Percentiles rank a stretch among this genome's conserved stretches.
phyloP scores from a whole-genome alignment of 257 asterid genomes.

The Eustoma russellianum region DNA sequence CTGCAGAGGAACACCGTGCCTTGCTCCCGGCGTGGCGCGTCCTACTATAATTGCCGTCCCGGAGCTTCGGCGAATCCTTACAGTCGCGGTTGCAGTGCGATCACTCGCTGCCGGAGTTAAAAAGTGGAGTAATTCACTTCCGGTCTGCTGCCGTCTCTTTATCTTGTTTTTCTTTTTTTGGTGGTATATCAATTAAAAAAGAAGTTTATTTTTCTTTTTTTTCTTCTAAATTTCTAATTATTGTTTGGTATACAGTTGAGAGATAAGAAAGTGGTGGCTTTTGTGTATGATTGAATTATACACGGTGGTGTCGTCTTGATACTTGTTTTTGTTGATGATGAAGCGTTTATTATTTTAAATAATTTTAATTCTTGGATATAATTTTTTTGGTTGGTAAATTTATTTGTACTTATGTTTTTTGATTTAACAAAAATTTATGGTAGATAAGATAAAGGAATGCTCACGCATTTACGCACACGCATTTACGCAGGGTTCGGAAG shows the following conservation, averaged over 20 bases:
- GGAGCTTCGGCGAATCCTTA: slow-evolving; percentile 89
- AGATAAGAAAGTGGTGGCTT: neutral
- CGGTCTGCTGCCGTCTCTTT: neutral
- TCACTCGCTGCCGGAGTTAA: slow-evolving; percentile 83
- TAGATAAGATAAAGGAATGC: too few relatives aligned
- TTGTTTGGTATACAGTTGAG: slow-evolving; percentile 16
- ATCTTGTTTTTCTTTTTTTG: neutral
- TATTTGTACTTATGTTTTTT: too few relatives aligned
- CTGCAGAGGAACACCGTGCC: slow-evolving; percentile 76
- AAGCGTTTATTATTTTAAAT: too few relatives aligned
- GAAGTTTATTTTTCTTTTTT: too few relatives aligned
- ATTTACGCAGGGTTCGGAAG: too few relatives aligned
- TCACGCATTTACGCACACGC: too few relatives aligned
- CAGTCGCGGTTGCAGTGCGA: slow-evolving; percentile 79
- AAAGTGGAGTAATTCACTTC: neutral
- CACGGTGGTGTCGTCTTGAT: too few relatives aligned
- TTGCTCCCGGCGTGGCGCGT: slow-evolving; percentile 94
- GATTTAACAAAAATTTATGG: too few relatives aligned
- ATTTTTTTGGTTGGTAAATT: too few relatives aligned
- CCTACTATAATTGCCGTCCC: slow-evolving; percentile 91
- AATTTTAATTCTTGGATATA: too few relatives aligned
- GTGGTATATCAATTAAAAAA: slow-evolving; percentile 5
- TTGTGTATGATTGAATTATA: too few relatives aligned
- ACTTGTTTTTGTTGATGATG: too few relatives aligned
- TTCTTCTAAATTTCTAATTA: neutral